A percentile compares a stretch with the other conserved stretches of the same genome.
phyloP scores from a whole-genome alignment of 208 protist genomes.

The Leishmania martiniquensis region DNA sequence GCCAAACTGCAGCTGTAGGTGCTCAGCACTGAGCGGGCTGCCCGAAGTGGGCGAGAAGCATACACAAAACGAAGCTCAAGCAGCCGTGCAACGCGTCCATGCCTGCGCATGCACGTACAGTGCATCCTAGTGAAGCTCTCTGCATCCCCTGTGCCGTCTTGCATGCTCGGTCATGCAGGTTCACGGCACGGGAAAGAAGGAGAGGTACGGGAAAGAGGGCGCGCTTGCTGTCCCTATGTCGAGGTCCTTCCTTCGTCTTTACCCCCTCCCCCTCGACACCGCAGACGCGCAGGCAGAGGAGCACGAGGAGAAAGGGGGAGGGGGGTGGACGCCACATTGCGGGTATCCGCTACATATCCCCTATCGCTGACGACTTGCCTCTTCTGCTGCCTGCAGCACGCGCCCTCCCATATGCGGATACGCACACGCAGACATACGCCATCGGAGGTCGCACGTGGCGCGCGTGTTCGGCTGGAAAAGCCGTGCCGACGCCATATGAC shows the following conservation, averaged over 20 bases:
- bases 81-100: neutral
- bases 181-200: neutral
- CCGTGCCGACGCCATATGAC: neutral
- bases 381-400: neutral
- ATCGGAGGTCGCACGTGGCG: neutral
- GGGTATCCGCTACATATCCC: too few species aligned
- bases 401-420: neutral
- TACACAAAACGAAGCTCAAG: neutral
- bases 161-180: neutral
- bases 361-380: too few species aligned
- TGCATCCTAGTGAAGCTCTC: neutral
- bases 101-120: neutral
- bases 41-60: neutral
- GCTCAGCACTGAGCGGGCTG: too few species aligned
- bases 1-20: too few species aligned
- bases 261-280: too few species aligned
- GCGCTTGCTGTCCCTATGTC: neutral
- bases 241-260: neutral
- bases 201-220: too few species aligned
- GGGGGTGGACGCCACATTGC: too few species aligned
- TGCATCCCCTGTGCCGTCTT: neutral
- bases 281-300: too few species aligned
- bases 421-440: neutral
- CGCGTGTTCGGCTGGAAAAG: neutral
- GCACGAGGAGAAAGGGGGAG: too few species aligned